These are phyloP conservation scores for Trichothecium roseum DNA, from an alignment of 2,329 filamentous ascomycete genomes.

Conservation along the genomic window DNA sequence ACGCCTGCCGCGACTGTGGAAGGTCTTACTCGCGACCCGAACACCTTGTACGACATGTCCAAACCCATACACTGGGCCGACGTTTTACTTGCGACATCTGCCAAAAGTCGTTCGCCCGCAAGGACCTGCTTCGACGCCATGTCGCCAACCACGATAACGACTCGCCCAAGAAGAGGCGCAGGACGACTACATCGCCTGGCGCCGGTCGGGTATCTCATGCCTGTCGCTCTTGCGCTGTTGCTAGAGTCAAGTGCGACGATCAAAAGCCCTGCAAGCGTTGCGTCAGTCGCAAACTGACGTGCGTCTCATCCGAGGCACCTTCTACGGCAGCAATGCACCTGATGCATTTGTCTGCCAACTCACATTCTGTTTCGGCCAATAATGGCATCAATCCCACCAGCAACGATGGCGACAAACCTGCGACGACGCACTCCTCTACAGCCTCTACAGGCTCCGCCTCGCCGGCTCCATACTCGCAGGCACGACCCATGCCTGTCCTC, in stretches of 20 bases:
- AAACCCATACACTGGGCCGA: conserved; percentile 39
- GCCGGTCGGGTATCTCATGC: conserved; percentile 41
- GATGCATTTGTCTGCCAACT: conserved; percentile 28
- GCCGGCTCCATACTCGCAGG: conserved; percentile 1
- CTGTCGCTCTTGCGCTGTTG: conserved; percentile 38
- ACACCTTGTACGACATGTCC: conserved; percentile 41
- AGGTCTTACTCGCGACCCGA: conserved; percentile 42
- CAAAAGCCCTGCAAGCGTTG: conserved; percentile 43
- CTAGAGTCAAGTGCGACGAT: conserved; percentile 45
- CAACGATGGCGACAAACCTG: conserved; percentile 3
- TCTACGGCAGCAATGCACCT: conserved; percentile 32
- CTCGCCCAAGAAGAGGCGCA: conserved; percentile 34
- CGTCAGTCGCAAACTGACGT: conserved; percentile 32
- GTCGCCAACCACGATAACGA: conserved; percentile 40
- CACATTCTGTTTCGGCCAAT: conserved; percentile 11
- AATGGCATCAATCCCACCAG: background rate
- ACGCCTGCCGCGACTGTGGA: conserved; percentile 42
- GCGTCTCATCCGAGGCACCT: conserved; percentile 26
- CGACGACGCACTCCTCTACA: conserved; percentile 1
- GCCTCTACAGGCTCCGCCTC: conserved; percentile 2
- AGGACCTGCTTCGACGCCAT: conserved; percentile 43
- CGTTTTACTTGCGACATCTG: conserved; percentile 39
- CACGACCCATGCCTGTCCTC: background rate
- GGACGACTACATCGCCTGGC: conserved; percentile 31
- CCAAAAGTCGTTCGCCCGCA: conserved; percentile 42